phyloP scores from a whole-genome alignment of 176 grass and related monocot genomes.

The Elaeis guineensis region DNA sequence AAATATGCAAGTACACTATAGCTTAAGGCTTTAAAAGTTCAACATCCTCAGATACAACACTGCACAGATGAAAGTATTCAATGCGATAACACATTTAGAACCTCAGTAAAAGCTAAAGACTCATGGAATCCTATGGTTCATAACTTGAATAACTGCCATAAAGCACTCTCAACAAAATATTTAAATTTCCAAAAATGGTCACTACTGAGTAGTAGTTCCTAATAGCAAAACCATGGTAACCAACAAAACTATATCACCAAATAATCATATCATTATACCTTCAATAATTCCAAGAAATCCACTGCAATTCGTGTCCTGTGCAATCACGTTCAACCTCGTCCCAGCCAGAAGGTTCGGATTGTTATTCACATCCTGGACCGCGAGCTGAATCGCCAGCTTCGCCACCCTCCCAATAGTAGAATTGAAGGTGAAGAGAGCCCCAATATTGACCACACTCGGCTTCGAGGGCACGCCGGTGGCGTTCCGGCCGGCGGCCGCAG shows the following conservation, averaged over 20 bases:
- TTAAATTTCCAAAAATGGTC: no score
- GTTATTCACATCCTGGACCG: slow-evolving; percentile 67
- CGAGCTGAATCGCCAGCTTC: slow-evolving; percentile 57
- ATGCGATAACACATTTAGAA: no score
- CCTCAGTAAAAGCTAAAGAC: no score
- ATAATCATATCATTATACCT: slow-evolving; percentile 28
- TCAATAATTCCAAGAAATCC: slow-evolving; percentile 76
- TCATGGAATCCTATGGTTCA: no score
- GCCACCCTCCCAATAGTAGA: slow-evolving; percentile 67
- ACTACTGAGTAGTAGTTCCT: background rate
- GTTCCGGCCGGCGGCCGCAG: no score
- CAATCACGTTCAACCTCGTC: slow-evolving; percentile 42
- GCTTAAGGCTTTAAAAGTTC: no score
- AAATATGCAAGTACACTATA: no score
- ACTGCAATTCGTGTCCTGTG: slow-evolving; percentile 72
- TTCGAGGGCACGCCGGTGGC: background rate
- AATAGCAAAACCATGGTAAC: background rate
- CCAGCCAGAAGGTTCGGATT: slow-evolving; percentile 37
- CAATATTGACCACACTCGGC: slow-evolving; percentile 44
- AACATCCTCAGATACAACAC: no score
- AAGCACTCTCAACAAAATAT: no score
- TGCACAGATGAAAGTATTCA: no score
- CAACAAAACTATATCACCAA: background rate
- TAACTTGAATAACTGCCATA: no score
- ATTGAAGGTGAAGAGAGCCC: slow-evolving; percentile 75